Evolutionary conservation across 371 early-diverging fungal species (phyloP).

Genomic region (Gilbertella persicaria): DNA sequence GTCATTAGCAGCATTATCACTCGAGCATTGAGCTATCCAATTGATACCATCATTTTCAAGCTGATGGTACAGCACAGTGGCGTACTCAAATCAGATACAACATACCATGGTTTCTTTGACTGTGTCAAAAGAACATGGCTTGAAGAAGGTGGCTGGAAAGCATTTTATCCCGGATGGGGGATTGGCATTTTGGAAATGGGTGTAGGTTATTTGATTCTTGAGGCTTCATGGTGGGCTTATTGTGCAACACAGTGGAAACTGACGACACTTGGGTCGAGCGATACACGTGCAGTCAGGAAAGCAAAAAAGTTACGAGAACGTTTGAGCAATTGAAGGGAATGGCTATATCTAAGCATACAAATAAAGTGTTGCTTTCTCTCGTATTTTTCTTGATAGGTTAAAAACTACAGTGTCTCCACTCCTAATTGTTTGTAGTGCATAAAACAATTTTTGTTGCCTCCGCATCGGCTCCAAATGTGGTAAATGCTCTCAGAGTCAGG

Average conservation of each 20-base stretch:
- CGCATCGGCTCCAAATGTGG: too few relatives aligned
- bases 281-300: conserved; percentile 20
- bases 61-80: conserved; percentile 57
- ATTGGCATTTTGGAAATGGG: conserved; percentile 39
- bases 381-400: too few relatives aligned
- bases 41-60: conserved; percentile 56
- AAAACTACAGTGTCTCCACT: too few relatives aligned
- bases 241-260: conserved; percentile 33
- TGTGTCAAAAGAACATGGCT: conserved; percentile 33
- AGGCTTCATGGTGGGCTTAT: conserved; percentile 46
- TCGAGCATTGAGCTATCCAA: conserved; percentile 51
- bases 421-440: too few relatives aligned
- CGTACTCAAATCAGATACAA: conserved; percentile 39
- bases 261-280: conserved; percentile 12
- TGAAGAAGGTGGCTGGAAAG: conserved; percentile 44
- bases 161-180: conserved; percentile 50
- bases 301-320: conserved; percentile 25
- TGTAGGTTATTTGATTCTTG: conserved; percentile 40
- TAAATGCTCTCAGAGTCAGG: too few relatives aligned
- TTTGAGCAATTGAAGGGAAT: conserved; percentile 3
- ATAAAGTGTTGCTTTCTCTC: not conserved
- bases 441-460: too few relatives aligned
- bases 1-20: conserved; percentile 57
- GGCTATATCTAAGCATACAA: too few relatives aligned
- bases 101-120: conserved; percentile 54